These are phyloP conservation scores for Alternaria ethzedia DNA, from an alignment of 2,329 filamentous ascomycete species.

Conservation along the genomic window DNA sequence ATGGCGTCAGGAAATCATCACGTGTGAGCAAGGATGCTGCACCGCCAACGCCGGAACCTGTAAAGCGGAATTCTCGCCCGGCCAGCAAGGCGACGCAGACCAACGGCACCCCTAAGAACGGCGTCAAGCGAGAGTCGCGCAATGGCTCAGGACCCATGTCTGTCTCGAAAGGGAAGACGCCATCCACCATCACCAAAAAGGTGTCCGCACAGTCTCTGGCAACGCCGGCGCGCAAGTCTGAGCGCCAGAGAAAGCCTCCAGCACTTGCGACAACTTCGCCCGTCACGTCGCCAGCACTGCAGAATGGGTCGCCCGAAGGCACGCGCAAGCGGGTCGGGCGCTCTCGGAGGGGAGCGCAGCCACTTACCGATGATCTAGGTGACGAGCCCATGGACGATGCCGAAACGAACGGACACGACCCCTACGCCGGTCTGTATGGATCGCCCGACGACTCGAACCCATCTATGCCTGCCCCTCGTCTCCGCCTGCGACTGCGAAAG, in stretches of 20 bases:
- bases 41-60: constrained; percentile 57
- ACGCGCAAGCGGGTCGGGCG: constrained; percentile 31
- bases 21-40: constrained; percentile 56
- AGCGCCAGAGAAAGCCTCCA: constrained; percentile 37
- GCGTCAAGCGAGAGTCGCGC: constrained; percentile 30
- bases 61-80: constrained; percentile 40
- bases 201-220: constrained; percentile 23
- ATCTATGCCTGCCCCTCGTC: constrained; percentile 35
- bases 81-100: constrained; percentile 35
- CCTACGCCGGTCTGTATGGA: constrained; percentile 29
- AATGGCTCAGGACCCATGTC: constrained; percentile 21
- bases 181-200: constrained; percentile 29
- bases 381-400: constrained; percentile 17
- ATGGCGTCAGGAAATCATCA: constrained; percentile 67
- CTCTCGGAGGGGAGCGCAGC: constrained; percentile 26
- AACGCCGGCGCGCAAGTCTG: constrained; percentile 43
- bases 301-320: constrained; percentile 24
- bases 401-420: constrained; percentile 23
- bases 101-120: constrained; percentile 35
- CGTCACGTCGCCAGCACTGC: constrained; percentile 24
- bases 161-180: constrained; percentile 24
- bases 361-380: constrained; percentile 19
- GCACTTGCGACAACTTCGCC: constrained; percentile 21
- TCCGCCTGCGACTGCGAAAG: constrained; percentile 60
- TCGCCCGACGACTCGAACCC: constrained; percentile 28